Evolutionary conservation across 495 filamentous ascomycete genomes (phyloP), one percentile per base, ranked within the genome.

Genomic region (Corynascus novoguineensis): DNA sequence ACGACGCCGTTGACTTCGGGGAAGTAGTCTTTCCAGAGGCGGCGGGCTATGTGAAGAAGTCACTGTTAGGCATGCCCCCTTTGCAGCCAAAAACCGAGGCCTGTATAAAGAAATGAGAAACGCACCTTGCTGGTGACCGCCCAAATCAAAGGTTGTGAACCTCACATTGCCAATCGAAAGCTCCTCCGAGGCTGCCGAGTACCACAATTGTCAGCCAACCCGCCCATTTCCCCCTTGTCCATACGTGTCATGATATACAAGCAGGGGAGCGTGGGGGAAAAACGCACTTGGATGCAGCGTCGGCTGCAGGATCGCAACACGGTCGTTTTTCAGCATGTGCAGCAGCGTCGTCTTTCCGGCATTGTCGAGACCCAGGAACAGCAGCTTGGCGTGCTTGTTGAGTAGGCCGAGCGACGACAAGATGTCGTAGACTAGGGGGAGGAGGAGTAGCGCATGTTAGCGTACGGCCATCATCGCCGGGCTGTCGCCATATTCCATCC

Each of bases 1-100:
- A 98, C 93, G 64, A 96, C 95, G 51, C 92, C 93, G 71, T 84
- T 90, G 46, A 97, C 93, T 81, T 98, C 93, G 70, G 93, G 95
- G 86, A 97, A 95, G 74, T 95, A 95, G 69, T 98, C 93, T 67
- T 92, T 92, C 92, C 93, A 98, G 59, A 97, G 83, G 64, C 95
- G 90, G 48, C 95, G 92, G 53, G 92, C 93, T 93, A 63, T 37
- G 50, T 11, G 7, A 15, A 11, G 12, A 40, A 28, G 17, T 24
- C 14, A n/a, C 25, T 6, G 21, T 58, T 38, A 56, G 15, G 50
- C 44, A 12, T 5, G 6, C n/a, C 45, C 2, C 17, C 15, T 15
- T 28, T 3, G 11, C 10, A 31, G 29, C 4, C 34, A 14, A 4
- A 12, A 9, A n/a, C 19, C 11, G 22, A 31, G 42, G 19, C 53